Conservation (phyloP, 257 asterid genomes). For the Salvia miltiorrhiza region DNA sequence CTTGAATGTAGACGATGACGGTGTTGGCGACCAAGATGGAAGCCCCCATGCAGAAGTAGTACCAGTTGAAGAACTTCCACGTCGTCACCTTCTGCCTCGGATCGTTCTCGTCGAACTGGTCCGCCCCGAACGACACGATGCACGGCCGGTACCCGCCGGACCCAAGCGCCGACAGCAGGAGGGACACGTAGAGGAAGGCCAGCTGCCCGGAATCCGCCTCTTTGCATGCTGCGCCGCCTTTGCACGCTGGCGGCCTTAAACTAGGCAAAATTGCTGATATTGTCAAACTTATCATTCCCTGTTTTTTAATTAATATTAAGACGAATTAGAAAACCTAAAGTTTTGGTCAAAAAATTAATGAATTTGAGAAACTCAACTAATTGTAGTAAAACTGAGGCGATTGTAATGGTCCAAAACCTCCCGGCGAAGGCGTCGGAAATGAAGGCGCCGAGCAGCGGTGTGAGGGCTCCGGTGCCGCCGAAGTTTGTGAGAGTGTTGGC, state of each 20-base stretch:
- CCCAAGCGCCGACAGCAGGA: slow-evolving; percentile 71
- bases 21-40: slow-evolving; percentile 82
- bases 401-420: slow-evolving; percentile 82
- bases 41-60: slow-evolving; percentile 85
- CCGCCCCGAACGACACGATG: slow-evolving; percentile 87
- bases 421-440: slow-evolving; percentile 82
- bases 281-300: slow-evolving; percentile 81
- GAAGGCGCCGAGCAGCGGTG: slow-evolving; percentile 90
- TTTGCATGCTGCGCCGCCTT: slow-evolving; percentile 34
- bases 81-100: slow-evolving; percentile 59
- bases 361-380: slow-evolving; percentile 33
- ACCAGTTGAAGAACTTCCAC: slow-evolving; percentile 97
- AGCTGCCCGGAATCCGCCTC: slow-evolving; percentile 68
- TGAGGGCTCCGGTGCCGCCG: slow-evolving; percentile 85
- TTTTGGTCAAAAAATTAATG: not conserved
- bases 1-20: slow-evolving; percentile 75
- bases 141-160: slow-evolving; percentile 90
- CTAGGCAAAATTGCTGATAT: slow-evolving; percentile 64
- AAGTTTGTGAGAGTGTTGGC: slow-evolving; percentile 90
- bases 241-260: slow-evolving; percentile 70
- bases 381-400: slow-evolving; percentile 81
- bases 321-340: not conserved
- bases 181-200: slow-evolving; percentile 64
- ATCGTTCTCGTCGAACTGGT: slow-evolving; percentile 76
- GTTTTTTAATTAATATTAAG: not conserved